Conservation (phyloP, 1,139 yeast genomes). For the Taphrina pruni region DNA sequence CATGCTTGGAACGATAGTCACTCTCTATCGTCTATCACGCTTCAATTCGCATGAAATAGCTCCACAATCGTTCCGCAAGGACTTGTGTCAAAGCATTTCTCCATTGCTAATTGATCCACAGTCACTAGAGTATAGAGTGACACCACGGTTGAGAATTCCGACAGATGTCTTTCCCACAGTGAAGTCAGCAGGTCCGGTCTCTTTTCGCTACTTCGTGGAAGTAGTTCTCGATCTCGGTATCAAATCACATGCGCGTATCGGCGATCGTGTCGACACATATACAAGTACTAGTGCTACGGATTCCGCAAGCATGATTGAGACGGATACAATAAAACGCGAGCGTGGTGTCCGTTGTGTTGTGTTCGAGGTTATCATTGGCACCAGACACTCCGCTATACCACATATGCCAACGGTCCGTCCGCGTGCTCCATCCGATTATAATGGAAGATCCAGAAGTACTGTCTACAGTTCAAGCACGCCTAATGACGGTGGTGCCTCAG, state of each 20-base stretch:
- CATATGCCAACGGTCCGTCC: background rate
- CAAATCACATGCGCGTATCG: constrained; percentile 47
- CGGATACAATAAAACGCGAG: constrained; percentile 34
- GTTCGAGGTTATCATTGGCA: constrained; percentile 37
- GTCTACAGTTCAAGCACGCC: background rate
- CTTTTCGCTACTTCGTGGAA: constrained; percentile 81
- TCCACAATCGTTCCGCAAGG: constrained; percentile 77
- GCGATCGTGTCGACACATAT: background rate
- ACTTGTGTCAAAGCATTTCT: constrained; percentile 73
- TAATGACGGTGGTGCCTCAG: too few species aligned
- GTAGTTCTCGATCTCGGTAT: constrained; percentile 73
- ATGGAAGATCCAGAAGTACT: background rate
- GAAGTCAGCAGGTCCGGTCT: constrained; percentile 70
- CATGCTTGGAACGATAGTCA: constrained; percentile 76
- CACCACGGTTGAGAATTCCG: constrained; percentile 73
- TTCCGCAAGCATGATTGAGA: constrained; percentile 17
- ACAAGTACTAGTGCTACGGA: background rate
- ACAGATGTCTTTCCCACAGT: constrained; percentile 87
- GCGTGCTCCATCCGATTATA: background rate
- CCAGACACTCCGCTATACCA: constrained; percentile 6
- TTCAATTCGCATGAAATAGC: constrained; percentile 64
- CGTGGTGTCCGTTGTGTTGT: constrained; percentile 27
- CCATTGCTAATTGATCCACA: constrained; percentile 81
- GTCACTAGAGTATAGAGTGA: constrained; percentile 63
- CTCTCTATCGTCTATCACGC: constrained; percentile 79